Evolutionary conservation across 345 rosid genomes (phyloP).

Genomic region (Reutealis trisperma): DNA sequence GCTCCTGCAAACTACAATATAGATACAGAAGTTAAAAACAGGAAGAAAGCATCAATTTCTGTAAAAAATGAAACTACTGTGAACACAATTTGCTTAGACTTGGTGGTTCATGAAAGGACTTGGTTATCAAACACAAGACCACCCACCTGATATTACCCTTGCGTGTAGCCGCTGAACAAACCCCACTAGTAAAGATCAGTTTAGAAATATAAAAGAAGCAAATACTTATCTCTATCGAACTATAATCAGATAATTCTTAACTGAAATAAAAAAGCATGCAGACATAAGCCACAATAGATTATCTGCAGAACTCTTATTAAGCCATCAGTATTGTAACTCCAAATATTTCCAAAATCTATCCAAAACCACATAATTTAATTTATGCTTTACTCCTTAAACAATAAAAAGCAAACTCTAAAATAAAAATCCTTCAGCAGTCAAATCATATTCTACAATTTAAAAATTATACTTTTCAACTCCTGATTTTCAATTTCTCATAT

Average conservation of each 20-base stretch:
- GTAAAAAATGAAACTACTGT: neutral
- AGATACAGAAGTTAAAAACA: slow-evolving; percentile 1
- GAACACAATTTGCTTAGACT: neutral
- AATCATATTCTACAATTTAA: neutral
- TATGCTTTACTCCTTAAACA: neutral
- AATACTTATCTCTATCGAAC: neutral
- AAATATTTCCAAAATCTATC: neutral
- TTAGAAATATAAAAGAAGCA: too few relatives aligned
- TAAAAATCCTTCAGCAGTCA: neutral
- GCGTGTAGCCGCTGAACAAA: too few relatives aligned
- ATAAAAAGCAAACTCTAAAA: neutral
- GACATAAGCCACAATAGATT: neutral
- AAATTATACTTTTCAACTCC: neutral
- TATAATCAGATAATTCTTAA: neutral
- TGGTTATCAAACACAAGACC: neutral
- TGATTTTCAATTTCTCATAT: neutral
- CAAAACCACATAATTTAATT: too few relatives aligned
- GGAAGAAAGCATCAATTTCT: neutral
- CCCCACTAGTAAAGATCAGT: too few relatives aligned
- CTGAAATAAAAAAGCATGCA: neutral
- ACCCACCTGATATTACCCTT: neutral
- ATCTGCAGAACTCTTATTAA: neutral
- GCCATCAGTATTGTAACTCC: neutral
- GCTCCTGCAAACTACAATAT: slow-evolving; percentile 93
- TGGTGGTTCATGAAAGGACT: neutral